Base-by-base conservation (phyloP, 768 basidiomycete species). In the Naganishia randhawae region DNA sequence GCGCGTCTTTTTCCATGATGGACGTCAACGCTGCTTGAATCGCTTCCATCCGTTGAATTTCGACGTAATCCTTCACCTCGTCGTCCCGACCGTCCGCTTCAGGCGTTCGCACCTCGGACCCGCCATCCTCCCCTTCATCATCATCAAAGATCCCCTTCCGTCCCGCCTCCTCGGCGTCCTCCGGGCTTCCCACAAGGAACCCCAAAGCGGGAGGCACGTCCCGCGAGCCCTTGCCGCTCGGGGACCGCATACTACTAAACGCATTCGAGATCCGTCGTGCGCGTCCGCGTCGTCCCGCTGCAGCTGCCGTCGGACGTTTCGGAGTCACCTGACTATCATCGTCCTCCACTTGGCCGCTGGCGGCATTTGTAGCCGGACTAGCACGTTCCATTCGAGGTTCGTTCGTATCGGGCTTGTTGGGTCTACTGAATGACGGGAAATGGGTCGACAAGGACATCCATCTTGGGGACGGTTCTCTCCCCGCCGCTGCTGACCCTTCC, bases 21-120 rank as follows among this genome's bases (percentile, higher is more conserved):
- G 95, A 91, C 11, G 91, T 93, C 70, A 99, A 82, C 4, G 96
- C 96, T 9, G 93, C 93, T 74, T 93, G 92, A 22, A 98, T 96
- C 2, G 95, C 94, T 73, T 93, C 92, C 86, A 98, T 96, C 42
- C 92, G 84, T 72, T 89, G 84, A 62, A 89, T 85, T 78, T 95
- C 82, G 19, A 81, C 89, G 53, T 85, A 86, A 54, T 87, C 84
- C 53, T 88, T 81, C 27, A 50, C 65, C 11, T 48, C 25, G 35
- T 67, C 68, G 27, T 22, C 45, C 35, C 37, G 42, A 9, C 75
- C 75, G n/a, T 63, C 71, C 35, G 70, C 66, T 17, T 68, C 68
- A n/a, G n/a, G n/a, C 35, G 5, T 10, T 13, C 17, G n/a, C 17
- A 10, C 29, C 67, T 74, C 76, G 33, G 50, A 31, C 8, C 1